Evolutionary conservation across 73 alveolate genomes (phyloP).

Genomic region (Loxodes magnus): DNA sequence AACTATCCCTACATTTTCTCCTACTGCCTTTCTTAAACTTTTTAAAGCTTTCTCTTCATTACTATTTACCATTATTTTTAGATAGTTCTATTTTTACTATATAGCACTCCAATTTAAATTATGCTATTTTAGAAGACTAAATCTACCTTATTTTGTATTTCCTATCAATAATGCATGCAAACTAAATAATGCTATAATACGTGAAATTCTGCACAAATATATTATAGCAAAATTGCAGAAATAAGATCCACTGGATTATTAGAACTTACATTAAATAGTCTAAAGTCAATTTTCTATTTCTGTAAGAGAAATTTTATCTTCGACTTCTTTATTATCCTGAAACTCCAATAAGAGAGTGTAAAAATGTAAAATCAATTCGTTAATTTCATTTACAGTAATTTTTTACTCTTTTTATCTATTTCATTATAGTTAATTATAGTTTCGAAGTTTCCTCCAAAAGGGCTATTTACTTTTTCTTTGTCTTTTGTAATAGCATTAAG

Average conservation of each 20-base stretch:
- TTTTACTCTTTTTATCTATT: conserved; percentile 74
- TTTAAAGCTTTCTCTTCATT: conserved; percentile 97
- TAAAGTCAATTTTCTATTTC: conserved; percentile 81
- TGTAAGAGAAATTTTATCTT: conserved; percentile 58
- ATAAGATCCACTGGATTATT: conserved; percentile 93
- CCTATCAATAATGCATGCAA: conserved; percentile 99
- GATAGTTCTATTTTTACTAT: conserved; percentile 95
- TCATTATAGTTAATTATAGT: conserved; percentile 68
- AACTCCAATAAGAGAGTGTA: conserved; percentile 69
- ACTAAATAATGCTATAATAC: conserved; percentile 93
- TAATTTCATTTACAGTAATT: conserved; percentile 85
- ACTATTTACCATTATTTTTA: conserved; percentile 88
- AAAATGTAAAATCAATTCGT: conserved; percentile 91
- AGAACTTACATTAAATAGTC: conserved; percentile 26
- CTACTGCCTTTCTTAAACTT: conserved; percentile 79
- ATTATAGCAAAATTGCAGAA: conserved; percentile 97
- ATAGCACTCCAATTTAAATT: conserved; percentile 85
- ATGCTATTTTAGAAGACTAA: conserved; percentile 93
- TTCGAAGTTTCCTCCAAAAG: conserved; percentile 86
- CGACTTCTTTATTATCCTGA: conserved; percentile 75
- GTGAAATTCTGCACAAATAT: conserved; percentile 91
- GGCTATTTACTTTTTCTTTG: conserved; percentile 81
- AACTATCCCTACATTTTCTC: conserved; percentile 57
- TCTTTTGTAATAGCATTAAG: conserved; percentile 90
- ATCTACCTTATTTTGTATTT: conserved; percentile 99